Evolutionary conservation across 352 stramenopile species (phyloP).

Genomic region (Poterioochromonas sp.): DNA sequence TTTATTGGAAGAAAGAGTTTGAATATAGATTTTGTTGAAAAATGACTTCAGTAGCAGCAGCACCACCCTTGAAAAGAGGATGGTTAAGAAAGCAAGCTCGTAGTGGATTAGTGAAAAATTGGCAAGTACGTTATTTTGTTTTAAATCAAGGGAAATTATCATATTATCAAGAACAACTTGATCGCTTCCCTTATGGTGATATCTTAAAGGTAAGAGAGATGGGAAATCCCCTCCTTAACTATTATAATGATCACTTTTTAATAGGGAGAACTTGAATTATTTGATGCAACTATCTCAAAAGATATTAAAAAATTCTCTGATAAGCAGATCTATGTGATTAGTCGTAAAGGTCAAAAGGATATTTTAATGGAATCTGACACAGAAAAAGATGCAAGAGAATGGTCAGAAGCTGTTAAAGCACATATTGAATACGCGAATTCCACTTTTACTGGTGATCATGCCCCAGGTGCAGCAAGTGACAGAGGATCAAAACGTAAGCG

Average conservation of each 20-base stretch:
- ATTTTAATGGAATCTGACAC: neutral
- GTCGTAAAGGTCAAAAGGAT: neutral
- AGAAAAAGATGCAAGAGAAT: neutral
- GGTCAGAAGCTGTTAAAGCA: neutral
- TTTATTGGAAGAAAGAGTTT: too few relatives aligned
- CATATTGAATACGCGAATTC: neutral
- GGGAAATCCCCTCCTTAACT: neutral
- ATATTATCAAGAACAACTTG: neutral
- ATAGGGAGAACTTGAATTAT: neutral
- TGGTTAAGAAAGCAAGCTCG: neutral
- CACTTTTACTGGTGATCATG: too few relatives aligned
- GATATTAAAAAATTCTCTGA: neutral
- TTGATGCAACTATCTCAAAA: neutral
- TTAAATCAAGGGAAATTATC: neutral
- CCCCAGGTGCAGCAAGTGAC: too few relatives aligned
- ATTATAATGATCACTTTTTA: neutral
- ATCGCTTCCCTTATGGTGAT: neutral
- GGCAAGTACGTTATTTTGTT: neutral
- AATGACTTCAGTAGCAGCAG: too few relatives aligned
- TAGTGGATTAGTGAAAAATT: neutral
- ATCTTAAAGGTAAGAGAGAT: neutral
- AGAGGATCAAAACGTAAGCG: too few relatives aligned
- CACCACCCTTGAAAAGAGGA: neutral
- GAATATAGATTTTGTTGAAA: too few relatives aligned
- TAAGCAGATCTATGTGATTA: neutral